Percentiles rank a stretch among this genome's conserved stretches.
Conservation (phyloP, 148 eudicot genomes). For the Camellia lanceoleosa region DNA sequence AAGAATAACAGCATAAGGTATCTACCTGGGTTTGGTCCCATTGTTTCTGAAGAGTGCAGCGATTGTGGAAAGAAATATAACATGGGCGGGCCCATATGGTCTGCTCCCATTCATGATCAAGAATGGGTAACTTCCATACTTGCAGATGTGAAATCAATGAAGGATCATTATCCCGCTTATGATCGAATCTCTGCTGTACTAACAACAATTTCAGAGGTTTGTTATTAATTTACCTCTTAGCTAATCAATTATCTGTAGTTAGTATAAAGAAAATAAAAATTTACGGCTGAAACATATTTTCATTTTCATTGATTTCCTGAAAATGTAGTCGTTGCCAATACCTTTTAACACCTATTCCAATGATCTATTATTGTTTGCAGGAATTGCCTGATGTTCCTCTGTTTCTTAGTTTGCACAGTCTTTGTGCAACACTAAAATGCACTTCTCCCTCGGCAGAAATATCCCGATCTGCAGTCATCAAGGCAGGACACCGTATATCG, state of each 20-base stretch:
- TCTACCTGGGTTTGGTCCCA: constrained; percentile 92
- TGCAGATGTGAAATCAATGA: constrained; percentile 66
- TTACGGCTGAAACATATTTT: not conserved
- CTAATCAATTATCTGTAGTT: not conserved
- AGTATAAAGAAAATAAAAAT: no score
- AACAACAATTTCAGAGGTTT: constrained; percentile 92
- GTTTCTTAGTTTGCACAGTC: constrained; percentile 81
- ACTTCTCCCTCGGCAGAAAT: constrained; percentile 91
- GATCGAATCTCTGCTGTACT: constrained; percentile 67
- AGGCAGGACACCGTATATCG: constrained; percentile 95
- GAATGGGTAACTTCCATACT: constrained; percentile 92
- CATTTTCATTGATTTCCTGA: not conserved
- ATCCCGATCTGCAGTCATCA: constrained; percentile 88
- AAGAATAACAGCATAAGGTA: constrained; percentile 70
- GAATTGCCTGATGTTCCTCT: constrained; percentile 93
- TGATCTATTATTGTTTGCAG: constrained; percentile 39
- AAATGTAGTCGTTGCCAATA: not conserved
- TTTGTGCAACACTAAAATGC: constrained; percentile 92
- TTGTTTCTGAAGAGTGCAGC: constrained; percentile 80
- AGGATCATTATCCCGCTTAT: constrained; percentile 80
- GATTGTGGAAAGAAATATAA: constrained; percentile 88
- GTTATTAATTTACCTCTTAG: not conserved
- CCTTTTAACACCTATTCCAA: not conserved
- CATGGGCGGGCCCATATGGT: constrained; percentile 99
- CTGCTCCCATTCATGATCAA: constrained; percentile 93